Conservation (phyloP, 495 filamentous ascomycete species). For the Xylaria flabelliformis region DNA sequence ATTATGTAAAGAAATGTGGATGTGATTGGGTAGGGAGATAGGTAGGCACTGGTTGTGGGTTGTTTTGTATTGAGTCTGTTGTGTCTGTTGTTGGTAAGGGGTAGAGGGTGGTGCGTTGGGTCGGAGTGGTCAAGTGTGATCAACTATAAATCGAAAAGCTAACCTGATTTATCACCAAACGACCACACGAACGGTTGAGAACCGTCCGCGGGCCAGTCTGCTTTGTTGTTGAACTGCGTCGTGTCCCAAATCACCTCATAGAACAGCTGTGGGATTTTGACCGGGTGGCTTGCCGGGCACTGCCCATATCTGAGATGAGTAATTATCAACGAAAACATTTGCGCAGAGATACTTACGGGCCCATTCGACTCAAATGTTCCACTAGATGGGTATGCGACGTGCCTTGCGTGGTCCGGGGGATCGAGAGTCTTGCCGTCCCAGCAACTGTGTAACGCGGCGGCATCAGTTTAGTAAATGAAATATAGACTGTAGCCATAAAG, state of each 20-base stretch:
- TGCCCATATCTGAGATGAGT: neutral
- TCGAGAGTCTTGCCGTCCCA: constrained; percentile 46
- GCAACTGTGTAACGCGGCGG: constrained; percentile 27
- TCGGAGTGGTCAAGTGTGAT: no score
- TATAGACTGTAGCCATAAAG: neutral
- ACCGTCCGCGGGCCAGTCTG: constrained; percentile 51
- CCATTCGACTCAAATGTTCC: constrained; percentile 47
- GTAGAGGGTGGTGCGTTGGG: no score
- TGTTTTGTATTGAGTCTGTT: no score
- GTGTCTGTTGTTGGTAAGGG: no score
- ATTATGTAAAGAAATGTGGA: no score
- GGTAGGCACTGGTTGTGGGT: no score
- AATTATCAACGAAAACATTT: neutral
- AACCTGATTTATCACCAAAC: constrained; percentile 38
- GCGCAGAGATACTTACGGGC: neutral
- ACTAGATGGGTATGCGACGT: constrained; percentile 47
- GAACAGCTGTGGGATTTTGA: constrained; percentile 48
- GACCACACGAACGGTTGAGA: constrained; percentile 55
- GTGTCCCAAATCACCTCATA: constrained; percentile 50
- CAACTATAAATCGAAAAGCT: no score
- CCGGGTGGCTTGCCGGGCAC: constrained; percentile 46
- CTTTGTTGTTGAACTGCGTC: constrained; percentile 44
- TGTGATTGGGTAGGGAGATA: no score
- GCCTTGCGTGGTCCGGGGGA: constrained; percentile 44
- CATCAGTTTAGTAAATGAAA: neutral